Base-by-base conservation (phyloP, 2,329 filamentous ascomycete genomes). In the Rugonectria rugulosa region DNA sequence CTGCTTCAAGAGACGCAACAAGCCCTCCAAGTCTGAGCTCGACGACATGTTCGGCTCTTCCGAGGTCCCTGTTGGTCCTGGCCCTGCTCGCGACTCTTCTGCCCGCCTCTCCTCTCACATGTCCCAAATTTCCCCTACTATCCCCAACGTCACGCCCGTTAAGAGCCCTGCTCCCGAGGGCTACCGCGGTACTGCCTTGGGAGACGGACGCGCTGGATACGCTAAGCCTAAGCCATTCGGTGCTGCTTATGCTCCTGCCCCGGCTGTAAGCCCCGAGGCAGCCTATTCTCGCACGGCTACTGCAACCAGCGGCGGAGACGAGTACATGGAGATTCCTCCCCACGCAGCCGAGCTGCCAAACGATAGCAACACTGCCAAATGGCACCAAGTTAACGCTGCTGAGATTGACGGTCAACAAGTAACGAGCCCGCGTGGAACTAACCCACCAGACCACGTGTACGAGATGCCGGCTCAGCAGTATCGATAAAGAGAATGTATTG, bases 401-500 rank as follows among this genome's bases (percentile, higher is more conserved):
- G 75, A 77, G 67, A 76, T 77, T 54, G 75, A 77, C 51, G 67
- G 73, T 41, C 66, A 71, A 37, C 64, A 72, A 24, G 67, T 75
- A 5, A 60, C 69, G 61, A 67, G 57, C 46, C 32, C 60, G 21
- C 65, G 56, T n/a, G 62, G 61, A 19, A 46, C 62, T 44, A 53
- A 64, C 37, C 66, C 64, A 48, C 61, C 72, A 64, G 59, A 70
- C 68, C 60, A 73, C 61, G 73, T 78, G 5, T 78, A 75, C 53
- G 76, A 78, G 68, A 78, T 78, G 76, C 73, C 76, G 3, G 62
- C 71, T 11, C 70, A 77, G 60, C 59, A 53, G 24, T 77, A 76
- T 59, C 68, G 69, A 53, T 77, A 68, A 65, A 62, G 21, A 2
- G 4, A 49, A 24, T 32, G 31, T 9, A 56, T 5, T 32, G 17